Base-by-base conservation (phyloP, 768 basidiomycete genomes). In the Piloderma croceum region DNA sequence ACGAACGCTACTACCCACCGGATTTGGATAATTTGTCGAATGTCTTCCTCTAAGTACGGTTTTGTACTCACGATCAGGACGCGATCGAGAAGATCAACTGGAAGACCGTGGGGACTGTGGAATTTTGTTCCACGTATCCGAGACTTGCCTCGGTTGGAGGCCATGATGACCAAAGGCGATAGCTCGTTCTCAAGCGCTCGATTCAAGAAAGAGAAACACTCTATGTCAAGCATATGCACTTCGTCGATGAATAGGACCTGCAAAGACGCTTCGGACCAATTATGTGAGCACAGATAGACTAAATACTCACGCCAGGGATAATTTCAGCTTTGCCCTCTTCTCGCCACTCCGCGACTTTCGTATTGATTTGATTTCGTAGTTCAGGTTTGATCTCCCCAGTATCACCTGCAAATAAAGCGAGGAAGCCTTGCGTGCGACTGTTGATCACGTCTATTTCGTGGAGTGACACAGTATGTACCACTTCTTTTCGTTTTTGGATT, bases 391-490 rank as follows among this genome's bases (percentile, higher is more conserved):
- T 97, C 68, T 99, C 96, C 13, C 96, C 96, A 0, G 96, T 99
- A 59, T 99, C 96, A 9, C 94, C 94, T 38, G 87, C 80, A 57
- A 88, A 88, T 10, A 99, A 75, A 0, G 96, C 94, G 24, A 98
- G 79, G 74, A 98, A 98, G 3, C 96, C 96, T 69, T 99, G 96
- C 5, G 94, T 98, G 37, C 94, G 79, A 48, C 89, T 91, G 71
- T 98, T 99, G 71, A 98, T 98, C 39, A 98, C 93, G 57, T 99
- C 96, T 52, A 99, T 98, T 67, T 99, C 96, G 63, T 98, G 96
- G 11, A 99, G 70, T 1, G 93, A 92, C 7, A 98, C 93, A 0
- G 93, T 97, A 63, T 99, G 96, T 6, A 92, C 88, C 43, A 97
- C 88, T 64, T 97, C 92, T 70, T 90, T 91, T 48, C 94, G 83